These are phyloP conservation scores for Nyctanthes arbortristis DNA, from an alignment of 257 asterid genomes.

Conservation along the genomic window DNA sequence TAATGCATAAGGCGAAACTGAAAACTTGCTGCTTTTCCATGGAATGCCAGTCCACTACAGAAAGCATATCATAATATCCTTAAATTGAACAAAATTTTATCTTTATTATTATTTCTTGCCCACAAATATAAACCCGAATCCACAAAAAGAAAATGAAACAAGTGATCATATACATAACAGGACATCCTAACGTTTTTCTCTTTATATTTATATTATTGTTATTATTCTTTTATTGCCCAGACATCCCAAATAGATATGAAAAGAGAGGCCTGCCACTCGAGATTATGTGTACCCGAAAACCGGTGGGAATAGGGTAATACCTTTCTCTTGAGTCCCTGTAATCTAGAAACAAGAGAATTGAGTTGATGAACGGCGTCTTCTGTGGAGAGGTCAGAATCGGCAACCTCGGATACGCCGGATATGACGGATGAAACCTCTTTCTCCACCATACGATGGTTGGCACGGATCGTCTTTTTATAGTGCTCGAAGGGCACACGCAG, in stretches of 20 bases:
- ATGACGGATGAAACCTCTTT: conserved; percentile 80
- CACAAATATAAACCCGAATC: not conserved
- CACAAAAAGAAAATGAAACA: not conserved
- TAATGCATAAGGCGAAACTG: conserved; percentile 15
- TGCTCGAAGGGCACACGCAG: conserved; percentile 97
- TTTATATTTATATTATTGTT: too few relatives aligned
- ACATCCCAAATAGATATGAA: too few relatives aligned
- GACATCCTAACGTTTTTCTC: too few relatives aligned
- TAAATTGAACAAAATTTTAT: not conserved
- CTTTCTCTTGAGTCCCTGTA: too few relatives aligned
- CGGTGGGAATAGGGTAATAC: not conserved
- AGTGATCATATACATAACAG: too few relatives aligned
- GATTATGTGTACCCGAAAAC: not conserved
- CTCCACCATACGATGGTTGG: conserved; percentile 87
- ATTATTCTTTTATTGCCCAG: not conserved
- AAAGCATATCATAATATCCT: too few relatives aligned
- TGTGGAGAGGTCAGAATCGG: conserved; percentile 51
- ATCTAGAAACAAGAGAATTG: too few relatives aligned
- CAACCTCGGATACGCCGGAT: conserved; percentile 55
- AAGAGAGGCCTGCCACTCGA: not conserved
- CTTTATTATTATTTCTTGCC: not conserved
- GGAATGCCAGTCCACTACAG: not conserved
- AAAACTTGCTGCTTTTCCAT: not conserved
- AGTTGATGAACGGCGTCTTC: not conserved
- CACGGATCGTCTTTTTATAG: conserved; percentile 91